Evolutionary conservation across 2,329 filamentous ascomycete genomes (phyloP).

Genomic region (Aspergillus tanneri): DNA sequence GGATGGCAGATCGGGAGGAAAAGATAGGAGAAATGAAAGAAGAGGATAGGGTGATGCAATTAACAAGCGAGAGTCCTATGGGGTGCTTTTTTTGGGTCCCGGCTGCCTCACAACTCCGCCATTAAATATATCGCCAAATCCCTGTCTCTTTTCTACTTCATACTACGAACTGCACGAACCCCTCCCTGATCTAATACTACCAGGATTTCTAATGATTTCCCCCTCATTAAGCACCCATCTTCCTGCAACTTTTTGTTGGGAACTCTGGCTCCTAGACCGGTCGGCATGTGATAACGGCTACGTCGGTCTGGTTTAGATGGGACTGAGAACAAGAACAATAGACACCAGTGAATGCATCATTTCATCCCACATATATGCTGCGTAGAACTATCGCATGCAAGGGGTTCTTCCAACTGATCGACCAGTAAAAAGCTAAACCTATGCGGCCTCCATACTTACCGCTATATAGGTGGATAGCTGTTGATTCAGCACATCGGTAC

Average conservation of each 20-base stretch:
- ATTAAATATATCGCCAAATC: not conserved
- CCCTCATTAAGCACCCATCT: not conserved
- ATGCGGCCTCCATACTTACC: not conserved
- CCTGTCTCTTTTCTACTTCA: not conserved
- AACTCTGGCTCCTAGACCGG: not conserved
- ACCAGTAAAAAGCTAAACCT: not conserved
- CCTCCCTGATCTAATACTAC: no score
- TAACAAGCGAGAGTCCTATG: slow-evolving; percentile 20
- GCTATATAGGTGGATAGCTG: not conserved
- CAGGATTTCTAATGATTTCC: not conserved
- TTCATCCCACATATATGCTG: not conserved
- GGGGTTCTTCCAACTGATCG: not conserved
- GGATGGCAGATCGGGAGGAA: slow-evolving; percentile 9
- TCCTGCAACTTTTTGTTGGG: not conserved
- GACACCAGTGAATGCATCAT: not conserved
- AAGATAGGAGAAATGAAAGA: slow-evolving; percentile 13
- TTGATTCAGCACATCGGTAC: no score
- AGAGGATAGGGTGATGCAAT: slow-evolving; percentile 23
- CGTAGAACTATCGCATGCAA: not conserved
- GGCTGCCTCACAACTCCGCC: not conserved
- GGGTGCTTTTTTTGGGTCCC: slow-evolving; percentile 22
- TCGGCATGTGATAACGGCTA: not conserved
- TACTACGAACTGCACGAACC: not conserved
- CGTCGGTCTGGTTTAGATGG: not conserved
- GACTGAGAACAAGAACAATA: no score